phyloP scores from a whole-genome alignment of 2,329 filamentous ascomycete species.

The Exophiala xenobiotica region DNA sequence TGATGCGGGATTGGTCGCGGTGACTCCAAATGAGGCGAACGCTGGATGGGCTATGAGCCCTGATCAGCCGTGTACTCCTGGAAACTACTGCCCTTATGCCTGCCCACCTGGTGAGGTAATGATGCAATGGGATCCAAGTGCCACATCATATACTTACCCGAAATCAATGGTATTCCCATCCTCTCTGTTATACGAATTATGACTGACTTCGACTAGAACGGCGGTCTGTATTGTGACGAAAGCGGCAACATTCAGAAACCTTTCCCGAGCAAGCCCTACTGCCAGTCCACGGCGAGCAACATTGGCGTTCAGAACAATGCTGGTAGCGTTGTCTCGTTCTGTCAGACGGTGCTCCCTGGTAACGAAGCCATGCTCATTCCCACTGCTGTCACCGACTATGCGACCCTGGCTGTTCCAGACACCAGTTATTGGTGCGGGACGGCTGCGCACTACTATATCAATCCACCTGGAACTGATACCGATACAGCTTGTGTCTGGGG shows the following conservation, averaged over 20 bases:
- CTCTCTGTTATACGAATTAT: neutral
- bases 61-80: slow-evolving; percentile 66
- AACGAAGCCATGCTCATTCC: slow-evolving; percentile 82
- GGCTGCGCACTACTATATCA: slow-evolving; percentile 77
- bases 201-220: slow-evolving; percentile 55
- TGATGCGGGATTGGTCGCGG: slow-evolving; percentile 63
- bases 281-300: slow-evolving; percentile 65
- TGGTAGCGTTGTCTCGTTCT: slow-evolving; percentile 64
- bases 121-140: slow-evolving; percentile 73
- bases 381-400: slow-evolving; percentile 58
- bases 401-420: slow-evolving; percentile 69
- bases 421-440: slow-evolving; percentile 69
- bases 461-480: slow-evolving; percentile 64
- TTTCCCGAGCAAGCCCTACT: slow-evolving; percentile 67
- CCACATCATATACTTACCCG: slow-evolving; percentile 65
- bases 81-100: slow-evolving; percentile 72
- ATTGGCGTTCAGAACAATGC: slow-evolving; percentile 67
- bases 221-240: slow-evolving; percentile 70
- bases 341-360: slow-evolving; percentile 75
- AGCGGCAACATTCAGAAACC: slow-evolving; percentile 67
- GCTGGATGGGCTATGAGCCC: slow-evolving; percentile 79
- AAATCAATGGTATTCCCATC: slow-evolving; percentile 64
- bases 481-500: slow-evolving; percentile 72
- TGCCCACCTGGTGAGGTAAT: slow-evolving; percentile 74
- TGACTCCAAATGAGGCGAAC: slow-evolving; percentile 65